These are phyloP conservation scores for Rhododendron ferrugineum DNA, from an alignment of 148 eudicot genomes.

Conservation along the genomic window DNA sequence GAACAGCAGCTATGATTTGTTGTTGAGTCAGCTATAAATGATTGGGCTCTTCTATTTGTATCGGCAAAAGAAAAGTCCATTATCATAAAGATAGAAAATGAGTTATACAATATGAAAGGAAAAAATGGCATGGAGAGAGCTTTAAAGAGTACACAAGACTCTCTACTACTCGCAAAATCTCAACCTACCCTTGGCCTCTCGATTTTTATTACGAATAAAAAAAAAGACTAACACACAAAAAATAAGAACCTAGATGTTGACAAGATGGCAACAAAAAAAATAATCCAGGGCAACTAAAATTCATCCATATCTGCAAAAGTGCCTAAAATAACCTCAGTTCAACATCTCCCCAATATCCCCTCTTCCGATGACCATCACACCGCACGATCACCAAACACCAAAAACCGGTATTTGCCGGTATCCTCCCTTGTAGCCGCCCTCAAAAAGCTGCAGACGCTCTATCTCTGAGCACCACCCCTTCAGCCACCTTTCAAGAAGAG, in stretches of 20 bases:
- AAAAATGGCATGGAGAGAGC: neutral
- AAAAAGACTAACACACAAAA: neutral
- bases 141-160: neutral
- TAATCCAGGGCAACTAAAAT: neutral
- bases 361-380: too few species aligned
- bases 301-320: neutral
- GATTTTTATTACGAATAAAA: too few species aligned
- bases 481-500: neutral
- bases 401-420: neutral
- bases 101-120: neutral
- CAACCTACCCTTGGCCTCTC: neutral
- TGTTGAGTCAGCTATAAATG: neutral
- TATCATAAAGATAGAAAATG: neutral
- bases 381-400: neutral
- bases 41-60: neutral
- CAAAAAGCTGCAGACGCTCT: neutral
- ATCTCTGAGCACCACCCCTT: neutral
- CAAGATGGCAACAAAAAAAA: neutral
- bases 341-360: neutral
- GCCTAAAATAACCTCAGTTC: neutral
- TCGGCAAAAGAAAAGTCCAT: neutral
- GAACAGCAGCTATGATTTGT: neutral
- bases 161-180: neutral
- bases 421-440: neutral
- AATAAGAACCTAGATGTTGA: neutral